phyloP scores from a whole-genome alignment of 768 basidiomycete genomes.

The Tephrocybe sp. region DNA sequence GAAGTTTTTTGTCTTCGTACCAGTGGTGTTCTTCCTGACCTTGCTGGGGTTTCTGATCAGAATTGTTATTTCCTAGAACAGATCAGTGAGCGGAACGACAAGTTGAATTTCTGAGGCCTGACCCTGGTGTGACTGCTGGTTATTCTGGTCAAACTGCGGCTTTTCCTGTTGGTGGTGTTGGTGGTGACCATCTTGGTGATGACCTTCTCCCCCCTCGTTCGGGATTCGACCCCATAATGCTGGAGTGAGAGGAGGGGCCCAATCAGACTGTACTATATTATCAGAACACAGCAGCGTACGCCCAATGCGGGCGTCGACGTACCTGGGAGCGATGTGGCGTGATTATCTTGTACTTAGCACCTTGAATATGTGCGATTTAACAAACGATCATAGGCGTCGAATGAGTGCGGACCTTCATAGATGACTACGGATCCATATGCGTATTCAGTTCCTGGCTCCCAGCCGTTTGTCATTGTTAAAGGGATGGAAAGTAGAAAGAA shows the following conservation, averaged over 20 bases:
- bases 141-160: constrained; percentile 24
- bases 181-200: constrained; percentile 24
- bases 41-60: constrained; percentile 11
- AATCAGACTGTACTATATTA: constrained; percentile 48
- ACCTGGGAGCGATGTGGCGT: constrained; percentile 73
- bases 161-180: constrained; percentile 24
- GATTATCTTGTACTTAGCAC: constrained; percentile 62
- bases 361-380: constrained; percentile 25
- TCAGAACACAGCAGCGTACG: not conserved
- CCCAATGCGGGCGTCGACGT: not conserved
- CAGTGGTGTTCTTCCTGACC: constrained; percentile 45
- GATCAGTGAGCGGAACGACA: constrained; percentile 3
- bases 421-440: constrained; percentile 40
- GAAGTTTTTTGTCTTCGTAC: constrained; percentile 57
- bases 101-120: constrained; percentile 15
- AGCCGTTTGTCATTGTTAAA: constrained; percentile 6
- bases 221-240: constrained; percentile 64
- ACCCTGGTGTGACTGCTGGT: constrained; percentile 21
- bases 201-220: constrained; percentile 24
- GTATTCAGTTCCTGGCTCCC: constrained; percentile 12
- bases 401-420: constrained; percentile 43
- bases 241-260: constrained; percentile 60
- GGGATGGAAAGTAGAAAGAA: not conserved
- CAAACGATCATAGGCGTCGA: not conserved
- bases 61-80: constrained; percentile 1